Conservation (phyloP, 108 stramenopile genomes). For the Cyclotella atomus region DNA sequence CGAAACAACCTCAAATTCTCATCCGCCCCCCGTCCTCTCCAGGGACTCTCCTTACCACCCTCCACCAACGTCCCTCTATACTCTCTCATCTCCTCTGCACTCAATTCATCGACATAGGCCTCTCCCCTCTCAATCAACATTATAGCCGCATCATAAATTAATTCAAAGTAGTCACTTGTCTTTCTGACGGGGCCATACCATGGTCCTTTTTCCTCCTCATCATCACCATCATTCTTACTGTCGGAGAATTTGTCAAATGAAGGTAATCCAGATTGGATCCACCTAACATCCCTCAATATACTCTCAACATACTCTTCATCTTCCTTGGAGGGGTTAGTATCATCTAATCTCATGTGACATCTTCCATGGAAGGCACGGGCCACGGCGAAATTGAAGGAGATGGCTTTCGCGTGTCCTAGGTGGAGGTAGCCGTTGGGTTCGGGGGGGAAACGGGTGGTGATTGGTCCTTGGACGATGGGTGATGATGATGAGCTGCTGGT, state of each 20-base stretch:
- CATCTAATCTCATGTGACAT: conserved; percentile 91
- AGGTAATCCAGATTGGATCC: conserved; percentile 75
- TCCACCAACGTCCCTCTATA: conserved; percentile 86
- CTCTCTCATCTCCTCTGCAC: conserved; percentile 89
- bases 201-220: conserved; percentile 39
- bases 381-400: conserved; percentile 88
- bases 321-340: conserved; percentile 93
- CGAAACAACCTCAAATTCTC: conserved; percentile 85
- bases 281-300: conserved; percentile 89
- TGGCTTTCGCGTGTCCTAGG: conserved; percentile 98
- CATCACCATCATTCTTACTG: too few relatives aligned
- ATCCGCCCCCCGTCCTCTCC: conserved; percentile 61
- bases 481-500: neutral
- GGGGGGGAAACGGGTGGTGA: conserved; percentile 96
- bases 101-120: conserved; percentile 87
- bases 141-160: conserved; percentile 85
- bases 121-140: conserved; percentile 75
- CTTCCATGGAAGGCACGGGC: conserved; percentile 72
- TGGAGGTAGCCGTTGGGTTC: conserved; percentile 99
- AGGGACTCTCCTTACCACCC: conserved; percentile 86
- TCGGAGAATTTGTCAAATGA: too few relatives aligned
- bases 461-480: conserved; percentile 41
- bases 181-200: conserved; percentile 81
- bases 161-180: conserved; percentile 86
- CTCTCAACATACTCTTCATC: conserved; percentile 83